These are phyloP conservation scores for Aureobasidium pullulans DNA, from an alignment of 2,329 filamentous ascomycete species.

Conservation along the genomic window DNA sequence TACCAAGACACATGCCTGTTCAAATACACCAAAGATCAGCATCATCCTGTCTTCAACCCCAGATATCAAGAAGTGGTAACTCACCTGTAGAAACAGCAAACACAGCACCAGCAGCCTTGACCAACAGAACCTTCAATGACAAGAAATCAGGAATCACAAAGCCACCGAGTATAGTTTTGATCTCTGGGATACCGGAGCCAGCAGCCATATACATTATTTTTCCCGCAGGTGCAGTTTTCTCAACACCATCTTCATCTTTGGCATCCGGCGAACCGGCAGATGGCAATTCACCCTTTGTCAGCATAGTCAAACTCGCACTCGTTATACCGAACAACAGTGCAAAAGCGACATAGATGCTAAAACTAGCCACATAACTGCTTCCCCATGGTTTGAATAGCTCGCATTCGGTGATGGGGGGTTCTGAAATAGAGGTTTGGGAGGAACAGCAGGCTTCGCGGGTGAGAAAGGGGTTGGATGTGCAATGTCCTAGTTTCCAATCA, in stretches of 20 bases:
- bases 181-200: conserved; percentile 54
- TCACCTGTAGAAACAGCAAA: conserved; percentile 51
- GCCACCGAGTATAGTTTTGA: conserved; percentile 55
- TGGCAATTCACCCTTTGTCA: conserved; percentile 44
- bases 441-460: conserved; percentile 46
- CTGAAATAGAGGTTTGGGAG: conserved; percentile 20
- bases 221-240: conserved; percentile 19
- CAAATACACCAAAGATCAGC: neutral
- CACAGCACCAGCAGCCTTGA: conserved; percentile 52
- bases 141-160: conserved; percentile 54
- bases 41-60: neutral
- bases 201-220: conserved; percentile 54
- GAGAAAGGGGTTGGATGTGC: conserved; percentile 37
- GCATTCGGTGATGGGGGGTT: conserved; percentile 28
- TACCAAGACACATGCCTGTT: conserved; percentile 51
- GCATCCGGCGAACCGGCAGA: conserved; percentile 30
- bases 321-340: conserved; percentile 45
- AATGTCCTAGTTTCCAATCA: conserved; percentile 54
- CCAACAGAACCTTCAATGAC: conserved; percentile 46
- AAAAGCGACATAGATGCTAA: conserved; percentile 43
- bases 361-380: conserved; percentile 32
- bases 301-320: conserved; percentile 42
- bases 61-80: neutral
- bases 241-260: conserved; percentile 25
- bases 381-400: conserved; percentile 40